Evolutionary conservation across 352 stramenopile genomes (phyloP), one percentile per base, ranked within the genome.

Genomic region (Phytophthora meadii): DNA sequence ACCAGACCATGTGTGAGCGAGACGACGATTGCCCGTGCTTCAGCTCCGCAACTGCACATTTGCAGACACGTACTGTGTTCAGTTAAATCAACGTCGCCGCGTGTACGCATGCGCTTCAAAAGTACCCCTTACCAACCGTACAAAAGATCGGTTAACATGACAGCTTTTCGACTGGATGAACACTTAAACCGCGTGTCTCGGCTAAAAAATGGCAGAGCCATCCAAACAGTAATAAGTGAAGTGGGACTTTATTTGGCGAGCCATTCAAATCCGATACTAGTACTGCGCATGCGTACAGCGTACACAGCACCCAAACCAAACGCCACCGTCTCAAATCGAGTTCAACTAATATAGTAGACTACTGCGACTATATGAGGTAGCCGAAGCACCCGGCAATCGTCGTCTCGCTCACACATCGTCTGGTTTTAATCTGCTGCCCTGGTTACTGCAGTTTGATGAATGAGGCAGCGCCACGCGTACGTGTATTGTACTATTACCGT

Each of bases 371-470:
- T n/a, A n/a, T n/a, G n/a, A n/a, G n/a, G n/a, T n/a, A n/a, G n/a
- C n/a, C n/a, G 54, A 44, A 62, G 54, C 54, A 62, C 54, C 34
- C 34, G 50, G 10, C 54, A 37, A 36, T 62, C 54, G 54, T 48
- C 34, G 45, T 36, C 8, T 62, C 44, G 44, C 25, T 44, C 36
- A 17, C 36, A 42, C 36, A 42, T 17, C 36, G 36, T 17, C 15
- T 42, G 36, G 12, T 19, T 5, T 42, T 22, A 30, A 54, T 62
- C 22, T 37, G 24, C 32, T 32, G 48, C 45, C 19, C 48, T 45
- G 27, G 19, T 19, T 6, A 30, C 27, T 30, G 27, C 27, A 30
- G 27, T 6, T 6, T 30, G 19, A 19, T 19, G 19, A 19, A 19
- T 19, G 19, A 19, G 19, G 19, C 19, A 19, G 19, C 19, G 19